Conservation (phyloP, 345 rosid species). For the Ceriops decandra region DNA sequence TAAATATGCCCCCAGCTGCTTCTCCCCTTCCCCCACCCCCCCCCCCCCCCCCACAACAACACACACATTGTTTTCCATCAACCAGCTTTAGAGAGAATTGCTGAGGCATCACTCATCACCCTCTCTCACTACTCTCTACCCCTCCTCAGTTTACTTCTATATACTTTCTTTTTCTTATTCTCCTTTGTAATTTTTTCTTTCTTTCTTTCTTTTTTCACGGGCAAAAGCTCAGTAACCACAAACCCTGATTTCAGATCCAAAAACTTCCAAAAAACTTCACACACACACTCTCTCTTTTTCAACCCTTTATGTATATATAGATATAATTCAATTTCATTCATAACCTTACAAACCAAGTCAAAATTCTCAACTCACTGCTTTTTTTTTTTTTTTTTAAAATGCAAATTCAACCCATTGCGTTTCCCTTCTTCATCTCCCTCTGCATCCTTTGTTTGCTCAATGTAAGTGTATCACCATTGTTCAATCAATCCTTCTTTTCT, state of each 20-base stretch:
- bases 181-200: too few species aligned
- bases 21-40: too few species aligned
- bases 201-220: too few species aligned
- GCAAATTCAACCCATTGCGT: constrained; percentile 1
- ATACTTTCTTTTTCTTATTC: neutral
- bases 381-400: neutral
- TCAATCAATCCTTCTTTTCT: neutral
- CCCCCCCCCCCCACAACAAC: too few species aligned
- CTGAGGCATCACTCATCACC: neutral
- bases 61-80: too few species aligned
- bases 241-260: neutral
- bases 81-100: too few species aligned
- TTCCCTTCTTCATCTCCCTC: constrained; percentile 8
- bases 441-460: constrained; percentile 4
- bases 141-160: neutral
- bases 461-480: constrained; percentile 9
- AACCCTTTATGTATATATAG: neutral
- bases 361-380: constrained; percentile 2
- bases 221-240: neutral
- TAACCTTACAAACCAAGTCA: constrained; percentile 5
- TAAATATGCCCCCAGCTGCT: too few species aligned
- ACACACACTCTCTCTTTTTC: neutral
- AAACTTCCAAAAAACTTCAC: neutral
- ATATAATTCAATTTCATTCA: neutral
- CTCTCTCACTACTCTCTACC: neutral